Evolutionary conservation across 2,329 filamentous ascomycete genomes (phyloP), one percentile per base, ranked within the genome.

Genomic region (Colletotrichum shisoi): DNA sequence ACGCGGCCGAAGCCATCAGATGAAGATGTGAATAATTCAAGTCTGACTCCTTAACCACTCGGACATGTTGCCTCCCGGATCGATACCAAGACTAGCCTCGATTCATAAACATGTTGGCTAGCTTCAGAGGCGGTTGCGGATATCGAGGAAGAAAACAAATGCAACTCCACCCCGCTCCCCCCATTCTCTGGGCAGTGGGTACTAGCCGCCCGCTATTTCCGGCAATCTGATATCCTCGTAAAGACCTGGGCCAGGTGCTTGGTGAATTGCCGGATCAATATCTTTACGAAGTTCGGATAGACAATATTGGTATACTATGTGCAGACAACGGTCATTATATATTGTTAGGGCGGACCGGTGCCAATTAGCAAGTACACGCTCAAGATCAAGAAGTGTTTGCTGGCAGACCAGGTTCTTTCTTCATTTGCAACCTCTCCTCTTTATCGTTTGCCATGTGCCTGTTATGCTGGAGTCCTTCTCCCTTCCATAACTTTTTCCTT

Each of bases 11-110:
- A 65, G 62, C 40, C 48, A 65, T 24, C 34, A 65, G 62, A 65
- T 65, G 3, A 1, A 4, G 40, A 62, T 40, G 4, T 0, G 1
- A 17, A 4, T 0, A 9, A 62, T 65, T 65, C 62, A 65, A 65
- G 62, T 65, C 62, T 65, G 34, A 24, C 62, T 34, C 49, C 42
- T 65, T 65, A 61, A 62, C 62, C 62, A 65, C 62, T 65, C 62
- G 42, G 49, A 34, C 62, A 65, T 65, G 62, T 59, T 65, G 62
- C 46, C 61, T 9, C 13, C 3, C 2, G 4, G 12, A 19, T 45
- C 9, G 24, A 21, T 3, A 1, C 5, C 1, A 0, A 9, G 1
- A 1, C 4, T 1, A 7, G 11, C 2, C 1, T 17, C 4, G 12
- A 6, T 6, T 3, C 11, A 12, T 15, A 11, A 9, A 39, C 3